A percentile compares a stretch with the other conserved stretches of the same genome.
Conservation (phyloP, 2,329 filamentous ascomycete species). For the Fusarium verticillioides region DNA sequence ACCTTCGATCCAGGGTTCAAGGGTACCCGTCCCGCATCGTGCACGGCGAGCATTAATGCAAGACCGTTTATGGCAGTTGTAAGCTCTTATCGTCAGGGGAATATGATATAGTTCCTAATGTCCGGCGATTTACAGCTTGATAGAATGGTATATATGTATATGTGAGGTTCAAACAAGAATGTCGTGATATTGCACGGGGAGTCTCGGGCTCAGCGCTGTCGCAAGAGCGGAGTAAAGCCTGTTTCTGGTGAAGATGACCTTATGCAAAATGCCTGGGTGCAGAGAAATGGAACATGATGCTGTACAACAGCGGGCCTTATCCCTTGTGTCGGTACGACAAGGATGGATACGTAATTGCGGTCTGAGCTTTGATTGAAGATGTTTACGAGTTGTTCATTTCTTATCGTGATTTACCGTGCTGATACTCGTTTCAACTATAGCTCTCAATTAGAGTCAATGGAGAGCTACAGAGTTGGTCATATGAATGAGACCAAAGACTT, state of each 20-base stretch:
- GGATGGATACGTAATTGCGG: not conserved
- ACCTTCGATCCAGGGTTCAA: not conserved
- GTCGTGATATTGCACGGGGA: not conserved
- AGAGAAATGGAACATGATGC: not conserved
- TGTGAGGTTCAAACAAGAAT: not conserved
- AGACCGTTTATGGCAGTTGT: not conserved
- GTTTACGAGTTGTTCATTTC: not conserved
- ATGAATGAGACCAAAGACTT: not conserved
- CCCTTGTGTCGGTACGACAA: slow-evolving; percentile 38
- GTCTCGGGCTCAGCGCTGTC: not conserved
- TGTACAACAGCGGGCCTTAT: slow-evolving; percentile 15
- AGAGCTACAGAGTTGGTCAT: not conserved
- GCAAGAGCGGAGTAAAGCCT: not conserved
- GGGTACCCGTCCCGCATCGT: not conserved
- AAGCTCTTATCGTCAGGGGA: not conserved
- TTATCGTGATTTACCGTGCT: not conserved
- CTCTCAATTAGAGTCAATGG: not conserved
- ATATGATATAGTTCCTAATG: not conserved
- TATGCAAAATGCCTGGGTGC: not conserved
- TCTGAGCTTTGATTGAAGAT: not conserved
- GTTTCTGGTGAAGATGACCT: slow-evolving; percentile 1
- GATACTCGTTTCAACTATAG: no score
- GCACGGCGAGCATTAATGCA: not conserved
- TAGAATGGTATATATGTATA: not conserved
- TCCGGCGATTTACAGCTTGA: not conserved